A percentile compares a stretch with the other conserved stretches of the same genome.
phyloP scores from a whole-genome alignment of 306 rosid genomes.

The Vigna hirtella region DNA sequence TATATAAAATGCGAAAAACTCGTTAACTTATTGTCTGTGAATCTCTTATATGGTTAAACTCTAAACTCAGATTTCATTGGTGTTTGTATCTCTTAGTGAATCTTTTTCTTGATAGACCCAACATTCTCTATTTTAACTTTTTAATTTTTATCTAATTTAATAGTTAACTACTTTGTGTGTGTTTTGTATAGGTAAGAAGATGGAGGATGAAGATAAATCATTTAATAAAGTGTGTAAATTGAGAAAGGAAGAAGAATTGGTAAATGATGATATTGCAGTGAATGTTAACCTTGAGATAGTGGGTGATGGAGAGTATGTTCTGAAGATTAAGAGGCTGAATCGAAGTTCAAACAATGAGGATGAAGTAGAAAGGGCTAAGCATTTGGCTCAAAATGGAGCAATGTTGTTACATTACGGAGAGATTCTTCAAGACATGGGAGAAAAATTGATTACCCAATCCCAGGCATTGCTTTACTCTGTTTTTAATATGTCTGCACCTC shows the following conservation, averaged over 20 bases:
- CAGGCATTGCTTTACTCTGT: neutral
- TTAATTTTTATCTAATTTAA: too few species aligned
- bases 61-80: too few species aligned
- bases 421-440: conserved; percentile 8
- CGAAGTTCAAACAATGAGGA: neutral
- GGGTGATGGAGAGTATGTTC: conserved; percentile 7
- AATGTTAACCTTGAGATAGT: neutral
- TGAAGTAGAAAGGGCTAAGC: conserved; percentile 5
- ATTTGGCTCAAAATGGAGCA: conserved; percentile 31
- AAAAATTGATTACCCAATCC: neutral
- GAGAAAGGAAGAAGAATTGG: neutral
- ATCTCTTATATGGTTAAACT: too few species aligned
- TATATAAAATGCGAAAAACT: too few species aligned
- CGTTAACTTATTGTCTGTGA: too few species aligned
- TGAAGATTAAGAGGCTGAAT: neutral
- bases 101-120: too few species aligned
- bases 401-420: conserved; percentile 5
- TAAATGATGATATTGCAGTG: neutral
- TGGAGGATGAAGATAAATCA: neutral
- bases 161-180: neutral
- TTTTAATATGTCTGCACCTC: neutral
- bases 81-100: too few species aligned
- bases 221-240: neutral
- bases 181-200: neutral
- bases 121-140: too few species aligned